Percentiles rank a stretch among this genome's conserved stretches.
Evolutionary conservation across 768 basidiomycete genomes (phyloP).

Genomic region (Trametes gibbosa): DNA sequence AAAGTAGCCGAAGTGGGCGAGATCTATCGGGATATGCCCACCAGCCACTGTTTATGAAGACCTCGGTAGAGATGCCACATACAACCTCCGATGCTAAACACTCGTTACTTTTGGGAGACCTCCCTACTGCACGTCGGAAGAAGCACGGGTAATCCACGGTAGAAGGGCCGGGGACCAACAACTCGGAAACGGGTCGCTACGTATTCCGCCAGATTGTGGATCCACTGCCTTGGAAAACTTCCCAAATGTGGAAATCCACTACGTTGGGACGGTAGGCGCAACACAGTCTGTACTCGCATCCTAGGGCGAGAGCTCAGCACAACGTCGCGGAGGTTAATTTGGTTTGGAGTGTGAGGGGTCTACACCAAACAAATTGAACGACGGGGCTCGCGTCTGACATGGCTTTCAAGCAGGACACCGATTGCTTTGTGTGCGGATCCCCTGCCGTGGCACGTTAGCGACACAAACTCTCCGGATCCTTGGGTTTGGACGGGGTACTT

Average conservation of each 20-base stretch:
- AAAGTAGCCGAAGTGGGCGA: no score
- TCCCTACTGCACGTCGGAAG: not conserved
- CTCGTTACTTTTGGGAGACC: not conserved
- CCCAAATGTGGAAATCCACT: slow-evolving; percentile 2
- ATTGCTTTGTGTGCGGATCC: no score
- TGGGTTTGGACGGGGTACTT: no score
- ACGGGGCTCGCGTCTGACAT: no score
- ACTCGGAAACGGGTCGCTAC: not conserved
- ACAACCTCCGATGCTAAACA: no score
- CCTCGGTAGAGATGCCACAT: no score
- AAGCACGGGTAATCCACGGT: not conserved
- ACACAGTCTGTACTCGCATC: not conserved
- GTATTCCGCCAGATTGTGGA: not conserved
- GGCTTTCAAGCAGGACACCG: no score
- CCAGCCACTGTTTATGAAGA: no score
- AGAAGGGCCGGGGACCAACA: not conserved
- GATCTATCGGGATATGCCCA: not conserved
- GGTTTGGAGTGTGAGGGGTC: no score
- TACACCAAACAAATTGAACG: no score
- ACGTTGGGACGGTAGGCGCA: not conserved
- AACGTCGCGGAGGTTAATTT: not conserved
- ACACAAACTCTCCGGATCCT: no score
- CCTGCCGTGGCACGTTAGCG: no score
- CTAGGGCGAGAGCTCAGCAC: not conserved
- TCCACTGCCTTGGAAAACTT: not conserved